Conservation (phyloP, 306 rosid genomes). For the Casuarina glauca region DNA sequence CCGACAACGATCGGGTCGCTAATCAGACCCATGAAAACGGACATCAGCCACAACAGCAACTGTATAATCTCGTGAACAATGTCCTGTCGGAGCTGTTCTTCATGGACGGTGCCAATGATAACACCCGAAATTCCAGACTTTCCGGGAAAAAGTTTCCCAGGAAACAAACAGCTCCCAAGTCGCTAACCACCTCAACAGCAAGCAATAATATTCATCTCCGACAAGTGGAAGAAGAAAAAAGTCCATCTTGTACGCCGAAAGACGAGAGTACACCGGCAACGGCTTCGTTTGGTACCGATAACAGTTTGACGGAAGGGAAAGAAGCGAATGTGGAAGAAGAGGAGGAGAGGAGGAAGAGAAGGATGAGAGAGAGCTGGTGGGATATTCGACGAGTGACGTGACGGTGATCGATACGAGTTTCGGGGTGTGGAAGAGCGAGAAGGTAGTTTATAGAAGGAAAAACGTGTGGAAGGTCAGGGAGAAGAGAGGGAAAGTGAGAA, state of each 20-base stretch:
- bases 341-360: conserved; percentile 34
- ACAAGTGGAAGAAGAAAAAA: conserved; percentile 17
- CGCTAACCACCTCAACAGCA: conserved; percentile 39
- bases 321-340: conserved; percentile 20
- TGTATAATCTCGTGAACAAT: conserved; percentile 33
- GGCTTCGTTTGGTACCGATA: conserved; percentile 25
- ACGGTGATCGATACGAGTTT: conserved; percentile 88
- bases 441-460: conserved; percentile 68
- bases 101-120: conserved; percentile 34
- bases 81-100: conserved; percentile 73
- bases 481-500: conserved; percentile 54
- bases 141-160: conserved; percentile 57
- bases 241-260: conserved; percentile 17
- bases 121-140: conserved; percentile 35
- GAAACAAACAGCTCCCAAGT: conserved; percentile 78
- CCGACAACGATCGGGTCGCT: conserved; percentile 7
- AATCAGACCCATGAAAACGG: conserved; percentile 8
- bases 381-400: conserved; percentile 82
- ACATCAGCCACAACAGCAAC: conserved; percentile 18
- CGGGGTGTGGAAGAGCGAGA: conserved; percentile 73
- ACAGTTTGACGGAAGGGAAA: conserved; percentile 9
- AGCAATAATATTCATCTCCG: conserved; percentile 9
- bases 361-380: conserved; percentile 54
- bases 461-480: conserved; percentile 85
- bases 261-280: conserved; percentile 21